phyloP scores from a whole-genome alignment of 495 filamentous ascomycete genomes.

The Sabuloglossum arenarium region DNA sequence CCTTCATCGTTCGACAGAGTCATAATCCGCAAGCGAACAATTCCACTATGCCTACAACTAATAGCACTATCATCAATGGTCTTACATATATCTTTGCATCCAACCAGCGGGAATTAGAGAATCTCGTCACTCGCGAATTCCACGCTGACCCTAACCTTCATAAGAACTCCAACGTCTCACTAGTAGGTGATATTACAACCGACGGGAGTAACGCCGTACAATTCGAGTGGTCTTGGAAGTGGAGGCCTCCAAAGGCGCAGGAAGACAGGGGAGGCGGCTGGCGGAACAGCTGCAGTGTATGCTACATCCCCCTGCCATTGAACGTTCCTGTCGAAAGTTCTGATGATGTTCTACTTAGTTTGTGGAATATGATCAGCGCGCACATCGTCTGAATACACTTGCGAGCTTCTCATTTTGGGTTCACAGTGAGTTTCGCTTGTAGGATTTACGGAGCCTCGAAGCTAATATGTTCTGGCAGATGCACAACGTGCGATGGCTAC shows the following conservation, averaged over 20 bases:
- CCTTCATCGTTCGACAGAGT: slow-evolving; percentile 62
- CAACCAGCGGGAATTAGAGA: slow-evolving; percentile 70
- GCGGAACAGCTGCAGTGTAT: slow-evolving; percentile 80
- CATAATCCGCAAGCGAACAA: slow-evolving; percentile 21
- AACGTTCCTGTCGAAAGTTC: neutral
- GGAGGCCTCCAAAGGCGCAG: slow-evolving; percentile 65
- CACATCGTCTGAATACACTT: slow-evolving; percentile 71
- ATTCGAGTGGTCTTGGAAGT: slow-evolving; percentile 92
- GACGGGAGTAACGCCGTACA: slow-evolving; percentile 61
- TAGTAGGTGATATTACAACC: slow-evolving; percentile 76
- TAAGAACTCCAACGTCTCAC: slow-evolving; percentile 85
- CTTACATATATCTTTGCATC: slow-evolving; percentile 85
- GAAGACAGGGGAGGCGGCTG: slow-evolving; percentile 85
- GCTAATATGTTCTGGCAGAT: slow-evolving; percentile 10
- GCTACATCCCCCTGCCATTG: slow-evolving; percentile 5
- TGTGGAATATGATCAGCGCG: slow-evolving; percentile 85
- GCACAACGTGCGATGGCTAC: slow-evolving; percentile 14
- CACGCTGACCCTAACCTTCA: slow-evolving; percentile 94
- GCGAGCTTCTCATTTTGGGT: slow-evolving; percentile 93
- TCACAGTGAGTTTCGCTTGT: slow-evolving; percentile 33
- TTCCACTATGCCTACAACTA: slow-evolving; percentile 23
- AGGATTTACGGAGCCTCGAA: neutral
- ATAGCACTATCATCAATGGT: slow-evolving; percentile 65
- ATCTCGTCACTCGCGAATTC: slow-evolving; percentile 82
- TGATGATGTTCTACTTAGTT: slow-evolving; percentile 28